Percentiles rank a stretch among this genome's conserved stretches.
Evolutionary conservation across 495 filamentous ascomycete genomes (phyloP).

Genomic region (Penicilliopsis zonata): DNA sequence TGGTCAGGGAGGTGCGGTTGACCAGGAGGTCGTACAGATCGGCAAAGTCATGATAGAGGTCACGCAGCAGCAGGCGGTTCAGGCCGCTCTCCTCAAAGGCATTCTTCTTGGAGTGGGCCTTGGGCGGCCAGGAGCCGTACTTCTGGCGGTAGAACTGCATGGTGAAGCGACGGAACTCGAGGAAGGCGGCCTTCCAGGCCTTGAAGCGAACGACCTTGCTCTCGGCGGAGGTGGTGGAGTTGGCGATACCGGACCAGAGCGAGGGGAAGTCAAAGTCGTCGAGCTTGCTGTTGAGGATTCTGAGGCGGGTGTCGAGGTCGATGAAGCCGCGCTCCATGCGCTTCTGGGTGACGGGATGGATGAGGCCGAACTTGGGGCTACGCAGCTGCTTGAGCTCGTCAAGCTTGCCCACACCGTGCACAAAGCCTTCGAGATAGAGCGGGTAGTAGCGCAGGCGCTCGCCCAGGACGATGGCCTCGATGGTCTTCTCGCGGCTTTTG

Average conservation of each 20-base stretch:
- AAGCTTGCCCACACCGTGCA: constrained; percentile 87
- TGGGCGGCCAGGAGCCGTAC: constrained; percentile 92
- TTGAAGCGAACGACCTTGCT: constrained; percentile 72
- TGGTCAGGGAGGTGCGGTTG: constrained; percentile 51
- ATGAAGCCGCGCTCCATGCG: constrained; percentile 71
- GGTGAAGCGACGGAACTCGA: constrained; percentile 60
- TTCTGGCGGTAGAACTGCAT: constrained; percentile 67
- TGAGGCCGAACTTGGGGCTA: constrained; percentile 53
- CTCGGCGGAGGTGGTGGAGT: constrained; percentile 59
- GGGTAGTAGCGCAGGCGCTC: constrained; percentile 72
- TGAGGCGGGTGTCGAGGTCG: constrained; percentile 59
- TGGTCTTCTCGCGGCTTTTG: constrained; percentile 73
- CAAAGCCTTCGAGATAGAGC: constrained; percentile 83
- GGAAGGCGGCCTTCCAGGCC: constrained; percentile 64
- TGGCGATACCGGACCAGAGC: constrained; percentile 78
- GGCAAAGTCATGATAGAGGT: constrained; percentile 77
- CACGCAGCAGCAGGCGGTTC: constrained; percentile 69
- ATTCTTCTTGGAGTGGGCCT: constrained; percentile 85
- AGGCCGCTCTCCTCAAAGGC: constrained; percentile 73
- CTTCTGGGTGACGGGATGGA: constrained; percentile 60
- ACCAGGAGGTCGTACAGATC: constrained; percentile 82
- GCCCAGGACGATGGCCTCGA: constrained; percentile 78
- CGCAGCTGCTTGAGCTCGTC: constrained; percentile 56
- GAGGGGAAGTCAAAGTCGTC: constrained; percentile 84
- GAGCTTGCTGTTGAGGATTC: constrained; percentile 54